Base-by-base conservation (phyloP, 2,329 filamentous ascomycete genomes). In the Drechslerella stenobrocha region DNA sequence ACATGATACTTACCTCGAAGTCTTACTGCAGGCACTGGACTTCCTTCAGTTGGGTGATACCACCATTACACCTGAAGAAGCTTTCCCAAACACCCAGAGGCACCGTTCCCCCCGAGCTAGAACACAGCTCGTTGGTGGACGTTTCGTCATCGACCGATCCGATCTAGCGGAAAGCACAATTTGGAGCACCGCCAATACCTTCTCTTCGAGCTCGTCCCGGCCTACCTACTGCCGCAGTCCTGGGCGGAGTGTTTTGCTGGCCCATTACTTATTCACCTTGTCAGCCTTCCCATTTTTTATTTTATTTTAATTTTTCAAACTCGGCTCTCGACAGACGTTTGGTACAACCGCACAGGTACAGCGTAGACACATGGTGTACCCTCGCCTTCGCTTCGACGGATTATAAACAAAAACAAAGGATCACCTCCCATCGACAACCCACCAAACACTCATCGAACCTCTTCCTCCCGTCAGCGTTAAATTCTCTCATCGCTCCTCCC, bases 1-100 rank as follows among this genome's bases (percentile, higher is more conserved):
- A 60, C 57, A 53, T 60, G 63, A 67, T 67, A 67, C 63, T 66
- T 59, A 66, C 61, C 44, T 56, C 55, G 40, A 50, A 44, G 48
- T 26, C 22, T 23, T 18, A 8, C 22, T 47, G 44, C 22, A 18
- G 44, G 9, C 44, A 47, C 26, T 23, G 28, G 37, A 42, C 37
- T 42, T 42, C 22, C 37, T 42, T 42, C 13, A 15, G 44, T 26
- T 26, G 26, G 23, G 6, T 47, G 22, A 47, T 47, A 47, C 44
- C 26, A 47, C 44, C 44, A 47, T 47, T 30, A 23, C 44, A 47
- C 44, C 44, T 22, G 22, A 23, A 26, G 22, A 20, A 35, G 9
- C 22, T 50, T 35, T 24, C 26, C 3, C 9, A 5, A 3, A 4
- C 15, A 13, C 15, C 37, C 37, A 37, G 15, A 18, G 37, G 7